Base-by-base conservation (phyloP, 495 filamentous ascomycete species). In the Aspergillus ostianus region DNA sequence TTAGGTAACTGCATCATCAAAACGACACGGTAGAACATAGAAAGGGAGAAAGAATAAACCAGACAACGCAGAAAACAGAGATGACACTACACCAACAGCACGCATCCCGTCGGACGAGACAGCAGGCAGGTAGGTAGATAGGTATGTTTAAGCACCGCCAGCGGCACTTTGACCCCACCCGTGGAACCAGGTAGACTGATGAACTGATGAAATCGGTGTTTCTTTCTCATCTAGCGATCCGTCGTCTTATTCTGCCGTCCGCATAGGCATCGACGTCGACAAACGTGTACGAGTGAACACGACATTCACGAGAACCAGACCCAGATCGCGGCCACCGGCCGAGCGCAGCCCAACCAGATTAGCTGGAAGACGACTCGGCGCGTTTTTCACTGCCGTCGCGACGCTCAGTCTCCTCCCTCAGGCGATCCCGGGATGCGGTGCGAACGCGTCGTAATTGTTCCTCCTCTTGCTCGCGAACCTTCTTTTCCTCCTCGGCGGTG, bases 361-460 rank as follows among this genome's bases (percentile, higher is more conserved):
- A 69, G 36, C 51, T 59, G 15, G 70, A 57, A 12, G 64, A 63
- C 10, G 60, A 64, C 49, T 70, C 58, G 17, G 57, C 61, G 36
- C 66, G 67, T 59, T 63, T 49, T 18, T 70, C 52, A 26, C 57
- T 67, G 55, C 65, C 69, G 12, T 65, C 64, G 49, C 67, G 68
- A 6, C 68, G 62, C 29, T 73, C 70, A 23, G 66, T 20, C 59
- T 78, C 73, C 65, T 69, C 23, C 4, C 23, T 75, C 10, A 70
- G 57, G n/a, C 76, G 75, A 56, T 80, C 75, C 36, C 67, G 70
- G 4, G 71, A 71, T 32, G 65, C 65, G 1, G 73, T 74, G 46
- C 69, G 70, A 45, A 78, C 70, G 2, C 66, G 67, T 21, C 69
- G 73, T 57, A 77, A 61, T 29, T 79, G 63, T 45, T 72, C 68